phyloP scores from a whole-genome alignment of 345 rosid genomes.

The Acer negundo region DNA sequence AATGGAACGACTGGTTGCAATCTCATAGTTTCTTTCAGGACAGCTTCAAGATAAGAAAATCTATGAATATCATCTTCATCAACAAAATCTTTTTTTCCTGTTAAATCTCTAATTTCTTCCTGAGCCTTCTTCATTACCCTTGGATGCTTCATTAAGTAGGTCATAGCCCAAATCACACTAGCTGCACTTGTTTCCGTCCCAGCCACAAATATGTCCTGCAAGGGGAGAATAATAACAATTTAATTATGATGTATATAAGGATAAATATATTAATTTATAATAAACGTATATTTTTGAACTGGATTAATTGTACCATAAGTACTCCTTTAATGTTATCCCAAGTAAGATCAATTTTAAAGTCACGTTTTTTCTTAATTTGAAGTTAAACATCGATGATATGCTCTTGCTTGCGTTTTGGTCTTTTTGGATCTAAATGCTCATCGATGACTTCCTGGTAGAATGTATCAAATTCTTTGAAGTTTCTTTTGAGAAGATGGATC shows the following conservation, averaged over 20 bases:
- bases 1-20: slow-evolving; percentile 28
- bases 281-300: no score
- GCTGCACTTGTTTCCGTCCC: background rate
- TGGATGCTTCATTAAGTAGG: background rate
- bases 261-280: background rate
- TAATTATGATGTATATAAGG: no score
- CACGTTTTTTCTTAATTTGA: slow-evolving; percentile 12
- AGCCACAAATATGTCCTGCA: background rate
- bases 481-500: slow-evolving; percentile 17
- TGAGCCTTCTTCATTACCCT: background rate
- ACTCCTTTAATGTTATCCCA: slow-evolving; percentile 6
- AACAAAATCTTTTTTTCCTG: slow-evolving; percentile 15
- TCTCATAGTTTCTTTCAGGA: slow-evolving; percentile 28
- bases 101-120: slow-evolving; percentile 9
- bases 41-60: background rate
- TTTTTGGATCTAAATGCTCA: slow-evolving; percentile 26
- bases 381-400: slow-evolving; percentile 31
- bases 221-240: background rate
- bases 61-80: background rate
- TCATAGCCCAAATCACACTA: background rate
- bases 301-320: slow-evolving; percentile 21
- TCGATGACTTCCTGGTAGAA: slow-evolving; percentile 33
- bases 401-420: slow-evolving; percentile 16
- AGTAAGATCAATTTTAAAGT: slow-evolving; percentile 19
- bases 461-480: slow-evolving; percentile 27